These are phyloP conservation scores for Ligustrum vulgare DNA, from an alignment of 257 asterid species.

Conservation along the genomic window DNA sequence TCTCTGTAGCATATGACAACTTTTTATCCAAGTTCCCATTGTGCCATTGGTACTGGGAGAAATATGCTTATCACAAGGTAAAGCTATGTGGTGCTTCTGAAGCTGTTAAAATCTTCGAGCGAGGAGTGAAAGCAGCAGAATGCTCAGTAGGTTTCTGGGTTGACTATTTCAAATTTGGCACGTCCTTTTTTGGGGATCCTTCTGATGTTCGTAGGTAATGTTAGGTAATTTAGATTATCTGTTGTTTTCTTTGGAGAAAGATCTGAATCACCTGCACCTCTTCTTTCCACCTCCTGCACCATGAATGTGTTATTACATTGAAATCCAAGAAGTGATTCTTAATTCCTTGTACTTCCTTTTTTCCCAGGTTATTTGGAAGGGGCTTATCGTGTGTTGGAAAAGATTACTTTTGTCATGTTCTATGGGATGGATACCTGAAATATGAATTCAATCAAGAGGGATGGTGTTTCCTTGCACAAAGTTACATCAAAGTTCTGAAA, in stretches of 20 bases:
- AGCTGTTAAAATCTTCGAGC: slow-evolving; percentile 74
- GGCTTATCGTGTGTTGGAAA: slow-evolving; percentile 74
- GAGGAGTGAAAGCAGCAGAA: slow-evolving; percentile 51
- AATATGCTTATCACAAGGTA: slow-evolving; percentile 67
- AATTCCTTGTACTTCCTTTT: slow-evolving; percentile 19
- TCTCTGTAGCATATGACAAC: slow-evolving; percentile 70
- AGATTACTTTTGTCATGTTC: slow-evolving; percentile 71
- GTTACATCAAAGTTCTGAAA: slow-evolving; percentile 71
- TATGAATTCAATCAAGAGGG: slow-evolving; percentile 69
- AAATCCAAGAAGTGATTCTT: slow-evolving; percentile 17
- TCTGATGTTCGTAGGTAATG: slow-evolving; percentile 77
- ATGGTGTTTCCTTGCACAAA: slow-evolving; percentile 73
- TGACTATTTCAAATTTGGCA: slow-evolving; percentile 67
- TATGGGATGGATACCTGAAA: slow-evolving; percentile 87
- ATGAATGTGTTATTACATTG: slow-evolving; percentile 15
- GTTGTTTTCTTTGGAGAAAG: slow-evolving; percentile 13
- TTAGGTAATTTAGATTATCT: slow-evolving; percentile 22
- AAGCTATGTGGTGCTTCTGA: slow-evolving; percentile 54
- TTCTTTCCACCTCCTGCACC: slow-evolving; percentile 8
- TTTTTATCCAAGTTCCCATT: slow-evolving; percentile 70
- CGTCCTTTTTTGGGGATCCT: slow-evolving; percentile 58
- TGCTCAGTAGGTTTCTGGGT: slow-evolving; percentile 84
- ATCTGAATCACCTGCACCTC: not conserved
- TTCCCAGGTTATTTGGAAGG: slow-evolving; percentile 71
- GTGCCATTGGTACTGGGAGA: slow-evolving; percentile 88